Evolutionary conservation across 306 rosid genomes (phyloP).

Genomic region (Potentilla sterilis): DNA sequence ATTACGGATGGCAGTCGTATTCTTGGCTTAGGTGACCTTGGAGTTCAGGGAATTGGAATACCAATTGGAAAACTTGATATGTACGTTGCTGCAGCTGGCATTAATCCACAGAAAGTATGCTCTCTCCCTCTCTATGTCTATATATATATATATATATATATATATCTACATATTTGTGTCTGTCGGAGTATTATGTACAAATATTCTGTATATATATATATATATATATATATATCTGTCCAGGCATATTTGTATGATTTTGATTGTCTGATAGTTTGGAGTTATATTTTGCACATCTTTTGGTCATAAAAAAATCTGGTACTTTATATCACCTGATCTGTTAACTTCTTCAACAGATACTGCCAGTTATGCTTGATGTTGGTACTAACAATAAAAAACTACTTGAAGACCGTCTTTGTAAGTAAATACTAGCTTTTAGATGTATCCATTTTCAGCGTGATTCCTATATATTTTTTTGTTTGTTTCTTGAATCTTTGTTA

Average conservation of each 20-base stretch:
- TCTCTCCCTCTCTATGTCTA: slow-evolving; percentile 15
- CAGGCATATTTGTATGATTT: neutral
- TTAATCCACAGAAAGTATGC: slow-evolving; percentile 90
- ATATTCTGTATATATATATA: neutral
- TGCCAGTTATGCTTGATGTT: slow-evolving; percentile 96
- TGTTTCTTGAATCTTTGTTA: neutral
- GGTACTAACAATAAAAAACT: slow-evolving; percentile 94
- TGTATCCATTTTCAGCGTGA: neutral
- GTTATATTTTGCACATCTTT: slow-evolving; percentile 7
- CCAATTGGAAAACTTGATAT: slow-evolving; percentile 98
- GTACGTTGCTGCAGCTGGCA: slow-evolving; percentile 99
- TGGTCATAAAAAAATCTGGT: slow-evolving; percentile 12
- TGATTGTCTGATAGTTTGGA: neutral
- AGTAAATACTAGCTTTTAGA: slow-evolving; percentile 35
- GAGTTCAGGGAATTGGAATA: slow-evolving; percentile 99
- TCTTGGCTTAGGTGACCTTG: slow-evolving; percentile 99
- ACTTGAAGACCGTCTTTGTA: slow-evolving; percentile 88
- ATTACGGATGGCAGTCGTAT: slow-evolving; percentile 98
- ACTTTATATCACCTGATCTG: slow-evolving; percentile 22
- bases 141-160: too few relatives aligned
- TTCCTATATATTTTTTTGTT: neutral
- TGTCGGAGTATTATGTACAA: too few relatives aligned
- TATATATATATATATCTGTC: neutral
- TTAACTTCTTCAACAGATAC: slow-evolving; percentile 60
- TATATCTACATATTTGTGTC: too few relatives aligned